Conservation (phyloP, 306 rosid genomes). For the Cucumis melo region DNA sequence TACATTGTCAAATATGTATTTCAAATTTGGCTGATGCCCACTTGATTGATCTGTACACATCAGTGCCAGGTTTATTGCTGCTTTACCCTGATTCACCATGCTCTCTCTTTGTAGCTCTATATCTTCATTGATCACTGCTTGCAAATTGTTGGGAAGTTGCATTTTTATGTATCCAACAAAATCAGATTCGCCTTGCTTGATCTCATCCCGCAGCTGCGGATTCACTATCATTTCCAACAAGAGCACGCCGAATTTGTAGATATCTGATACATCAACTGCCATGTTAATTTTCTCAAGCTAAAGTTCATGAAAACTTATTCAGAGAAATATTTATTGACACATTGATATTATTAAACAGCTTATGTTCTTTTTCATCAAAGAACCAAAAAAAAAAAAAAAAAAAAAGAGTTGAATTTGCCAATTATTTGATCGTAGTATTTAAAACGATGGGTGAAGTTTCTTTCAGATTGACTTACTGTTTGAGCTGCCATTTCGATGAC, state of each 20-base stretch:
- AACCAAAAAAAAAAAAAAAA: too few species aligned
- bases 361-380: neutral
- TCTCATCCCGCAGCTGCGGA: conserved; percentile 20
- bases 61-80: conserved; percentile 27
- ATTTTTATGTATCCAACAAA: conserved; percentile 25
- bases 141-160: conserved; percentile 27
- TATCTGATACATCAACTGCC: conserved; percentile 19
- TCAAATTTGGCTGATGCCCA: conserved; percentile 18
- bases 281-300: neutral
- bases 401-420: neutral
- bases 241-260: conserved; percentile 39
- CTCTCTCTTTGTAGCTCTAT: conserved; percentile 23
- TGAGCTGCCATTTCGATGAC: conserved; percentile 17
- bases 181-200: conserved; percentile 22
- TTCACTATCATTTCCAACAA: conserved; percentile 32
- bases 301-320: neutral
- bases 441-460: neutral
- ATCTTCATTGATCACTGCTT: conserved; percentile 29
- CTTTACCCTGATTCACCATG: conserved; percentile 23
- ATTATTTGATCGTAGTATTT: neutral
- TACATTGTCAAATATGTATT: conserved; percentile 16
- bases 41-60: conserved; percentile 38
- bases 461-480: conserved; percentile 27
- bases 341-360: neutral
- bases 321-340: neutral